A percentile compares a stretch with the other conserved stretches of the same genome.
phyloP scores from a whole-genome alignment of 2,329 filamentous ascomycete genomes.

The Fusarium hostae region DNA sequence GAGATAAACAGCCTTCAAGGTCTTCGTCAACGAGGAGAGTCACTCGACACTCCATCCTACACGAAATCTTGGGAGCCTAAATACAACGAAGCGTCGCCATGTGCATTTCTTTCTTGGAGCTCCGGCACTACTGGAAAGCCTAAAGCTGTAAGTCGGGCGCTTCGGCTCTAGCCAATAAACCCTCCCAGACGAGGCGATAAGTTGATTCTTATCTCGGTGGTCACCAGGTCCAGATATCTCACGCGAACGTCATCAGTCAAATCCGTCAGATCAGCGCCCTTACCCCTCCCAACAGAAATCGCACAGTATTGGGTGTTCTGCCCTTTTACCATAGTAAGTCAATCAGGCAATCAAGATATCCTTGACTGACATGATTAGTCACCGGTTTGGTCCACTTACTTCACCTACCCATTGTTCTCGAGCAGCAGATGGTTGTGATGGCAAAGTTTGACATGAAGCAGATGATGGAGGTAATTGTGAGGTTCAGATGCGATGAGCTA shows the following conservation, averaged over 20 bases:
- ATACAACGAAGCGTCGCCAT: not conserved
- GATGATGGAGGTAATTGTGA: not conserved
- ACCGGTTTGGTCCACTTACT: not conserved
- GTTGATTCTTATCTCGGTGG: not conserved
- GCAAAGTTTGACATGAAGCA: not conserved
- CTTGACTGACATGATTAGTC: not conserved
- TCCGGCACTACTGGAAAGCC: not conserved
- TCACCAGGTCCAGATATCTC: not conserved
- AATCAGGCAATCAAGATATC: rapidly evolving
- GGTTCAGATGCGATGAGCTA: not conserved
- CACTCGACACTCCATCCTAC: not conserved
- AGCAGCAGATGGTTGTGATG: not conserved
- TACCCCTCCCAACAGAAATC: not conserved
- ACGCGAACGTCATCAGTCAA: not conserved
- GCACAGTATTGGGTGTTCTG: not conserved
- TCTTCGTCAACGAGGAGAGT: rapidly evolving
- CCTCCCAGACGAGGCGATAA: rapidly evolving
- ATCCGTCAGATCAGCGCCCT: not conserved
- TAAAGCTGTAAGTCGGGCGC: not conserved
- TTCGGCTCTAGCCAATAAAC: rapidly evolving
- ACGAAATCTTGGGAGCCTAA: not conserved
- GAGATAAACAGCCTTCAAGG: not conserved
- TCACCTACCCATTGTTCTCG: not conserved
- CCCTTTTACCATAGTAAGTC: not conserved
- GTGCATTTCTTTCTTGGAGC: not conserved